Conservation (phyloP, 1,284 basidiomycete species). For the Leccinum cinnamomeum region DNA sequence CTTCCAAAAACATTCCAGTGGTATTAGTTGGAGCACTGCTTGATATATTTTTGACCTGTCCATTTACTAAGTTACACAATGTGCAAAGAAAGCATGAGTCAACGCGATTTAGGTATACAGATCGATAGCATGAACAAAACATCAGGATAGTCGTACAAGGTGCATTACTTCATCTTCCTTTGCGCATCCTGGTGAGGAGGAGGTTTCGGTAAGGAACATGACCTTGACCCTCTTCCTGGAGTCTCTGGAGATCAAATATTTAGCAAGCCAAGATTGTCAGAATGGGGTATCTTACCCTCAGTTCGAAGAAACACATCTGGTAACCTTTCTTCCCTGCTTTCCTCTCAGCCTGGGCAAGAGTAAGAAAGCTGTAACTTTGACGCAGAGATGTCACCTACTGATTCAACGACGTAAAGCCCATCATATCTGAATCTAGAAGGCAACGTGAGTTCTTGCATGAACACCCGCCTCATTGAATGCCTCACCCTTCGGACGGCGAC, state of each 20-base stretch:
- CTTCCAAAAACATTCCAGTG: constrained; percentile 14
- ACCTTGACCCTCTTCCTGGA: constrained; percentile 23
- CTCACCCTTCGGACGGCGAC: constrained; percentile 38
- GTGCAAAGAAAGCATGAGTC: not conserved
- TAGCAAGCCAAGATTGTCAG: not conserved
- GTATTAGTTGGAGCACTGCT: constrained; percentile 14
- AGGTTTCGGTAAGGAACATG: constrained; percentile 25
- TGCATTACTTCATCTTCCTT: not conserved
- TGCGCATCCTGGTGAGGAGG: constrained; percentile 27
- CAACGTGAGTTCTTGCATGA: not conserved
- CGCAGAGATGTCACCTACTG: constrained; percentile 12
- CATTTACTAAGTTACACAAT: not conserved
- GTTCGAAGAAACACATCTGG: constrained; percentile 34
- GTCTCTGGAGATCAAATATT: constrained; percentile 19
- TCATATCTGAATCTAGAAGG: constrained; percentile 45
- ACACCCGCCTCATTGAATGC: not conserved
- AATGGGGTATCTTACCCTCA: constrained; percentile 20
- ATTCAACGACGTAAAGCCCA: constrained; percentile 43
- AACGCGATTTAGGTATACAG: not conserved
- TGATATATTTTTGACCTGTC: constrained; percentile 13
- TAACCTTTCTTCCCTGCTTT: constrained; percentile 20
- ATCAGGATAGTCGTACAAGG: not conserved
- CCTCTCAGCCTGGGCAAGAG: constrained; percentile 18
- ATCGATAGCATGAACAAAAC: constrained; percentile 15
- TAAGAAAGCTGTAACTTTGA: constrained; percentile 3